phyloP scores from a whole-genome alignment of 768 basidiomycete genomes.

The Chalciporus chontae region DNA sequence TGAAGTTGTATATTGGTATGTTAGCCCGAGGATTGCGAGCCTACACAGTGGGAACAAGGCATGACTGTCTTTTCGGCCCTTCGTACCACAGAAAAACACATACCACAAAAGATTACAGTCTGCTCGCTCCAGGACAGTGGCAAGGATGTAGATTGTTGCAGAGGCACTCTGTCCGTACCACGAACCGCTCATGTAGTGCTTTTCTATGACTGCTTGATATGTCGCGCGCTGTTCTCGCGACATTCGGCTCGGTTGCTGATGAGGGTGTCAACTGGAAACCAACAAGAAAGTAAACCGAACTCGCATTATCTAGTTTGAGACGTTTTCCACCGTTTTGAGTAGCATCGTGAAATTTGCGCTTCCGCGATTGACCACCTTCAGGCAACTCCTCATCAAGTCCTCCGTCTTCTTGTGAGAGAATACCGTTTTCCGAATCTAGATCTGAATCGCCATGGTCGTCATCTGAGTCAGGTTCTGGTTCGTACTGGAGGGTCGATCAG shows the following conservation, averaged over 20 bases:
- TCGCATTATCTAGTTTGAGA: slow-evolving; percentile 50
- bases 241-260: slow-evolving; percentile 51
- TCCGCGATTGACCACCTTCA: slow-evolving; percentile 38
- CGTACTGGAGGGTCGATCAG: slow-evolving; percentile 50
- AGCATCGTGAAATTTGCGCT: slow-evolving; percentile 46
- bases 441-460: slow-evolving; percentile 42
- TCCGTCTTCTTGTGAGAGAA: slow-evolving; percentile 41
- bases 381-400: slow-evolving; percentile 40
- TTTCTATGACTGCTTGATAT: slow-evolving; percentile 65
- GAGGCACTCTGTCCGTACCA: slow-evolving; percentile 89
- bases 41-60: slow-evolving; percentile 36
- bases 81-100: slow-evolving; percentile 9
- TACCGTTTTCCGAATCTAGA: slow-evolving; percentile 42
- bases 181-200: slow-evolving; percentile 82
- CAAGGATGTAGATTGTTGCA: slow-evolving; percentile 84
- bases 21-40: slow-evolving; percentile 91
- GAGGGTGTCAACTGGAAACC: slow-evolving; percentile 2
- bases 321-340: slow-evolving; percentile 51
- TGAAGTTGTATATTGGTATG: slow-evolving; percentile 85
- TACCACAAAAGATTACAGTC: slow-evolving; percentile 95
- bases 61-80: not conserved
- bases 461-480: slow-evolving; percentile 72
- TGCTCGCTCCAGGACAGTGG: slow-evolving; percentile 84
- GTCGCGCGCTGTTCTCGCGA: slow-evolving; percentile 65
- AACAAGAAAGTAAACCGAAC: not conserved